Evolutionary conservation across 73 alveolate genomes (phyloP).

Genomic region (Paramecium bursaria): DNA sequence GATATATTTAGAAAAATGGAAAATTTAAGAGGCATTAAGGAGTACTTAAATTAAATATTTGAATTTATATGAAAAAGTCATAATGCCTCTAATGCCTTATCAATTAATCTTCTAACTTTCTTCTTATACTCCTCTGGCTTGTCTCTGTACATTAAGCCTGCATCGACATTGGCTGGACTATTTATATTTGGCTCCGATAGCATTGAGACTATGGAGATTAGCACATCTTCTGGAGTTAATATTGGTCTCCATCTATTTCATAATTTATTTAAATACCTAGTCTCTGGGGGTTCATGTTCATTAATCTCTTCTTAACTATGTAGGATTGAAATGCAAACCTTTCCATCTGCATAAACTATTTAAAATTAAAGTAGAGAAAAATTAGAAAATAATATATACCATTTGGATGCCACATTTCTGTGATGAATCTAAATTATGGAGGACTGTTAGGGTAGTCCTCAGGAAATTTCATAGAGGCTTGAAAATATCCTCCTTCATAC

Average conservation of each 20-base stretch:
- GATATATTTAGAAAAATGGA: no score
- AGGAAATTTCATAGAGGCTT: constrained; percentile 86
- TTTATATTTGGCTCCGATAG: constrained; percentile 91
- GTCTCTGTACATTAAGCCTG: constrained; percentile 82
- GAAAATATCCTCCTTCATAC: constrained; percentile 93
- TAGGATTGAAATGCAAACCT: constrained; percentile 89
- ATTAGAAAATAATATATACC: no score
- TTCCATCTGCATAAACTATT: constrained; percentile 89
- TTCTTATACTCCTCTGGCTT: constrained; percentile 81
- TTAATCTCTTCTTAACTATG: constrained; percentile 87
- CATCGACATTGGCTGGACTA: constrained; percentile 96
- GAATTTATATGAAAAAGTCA: constrained; percentile 66
- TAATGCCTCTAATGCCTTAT: constrained; percentile 83
- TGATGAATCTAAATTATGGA: constrained; percentile 91
- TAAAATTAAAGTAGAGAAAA: not conserved
- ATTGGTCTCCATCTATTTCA: constrained; percentile 92
- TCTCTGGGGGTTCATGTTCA: constrained; percentile 89
- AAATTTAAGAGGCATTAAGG: no score
- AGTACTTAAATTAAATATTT: no score
- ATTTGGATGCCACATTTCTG: constrained; percentile 98
- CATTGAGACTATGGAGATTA: constrained; percentile 89
- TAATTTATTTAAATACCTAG: constrained; percentile 5
- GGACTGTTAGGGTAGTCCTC: constrained; percentile 93
- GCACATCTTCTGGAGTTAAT: constrained; percentile 85
- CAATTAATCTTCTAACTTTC: constrained; percentile 86